Evolutionary conservation across 495 filamentous ascomycete species (phyloP), one percentile per base, ranked within the genome.

Genomic region (Alectoria sarmentosa): DNA sequence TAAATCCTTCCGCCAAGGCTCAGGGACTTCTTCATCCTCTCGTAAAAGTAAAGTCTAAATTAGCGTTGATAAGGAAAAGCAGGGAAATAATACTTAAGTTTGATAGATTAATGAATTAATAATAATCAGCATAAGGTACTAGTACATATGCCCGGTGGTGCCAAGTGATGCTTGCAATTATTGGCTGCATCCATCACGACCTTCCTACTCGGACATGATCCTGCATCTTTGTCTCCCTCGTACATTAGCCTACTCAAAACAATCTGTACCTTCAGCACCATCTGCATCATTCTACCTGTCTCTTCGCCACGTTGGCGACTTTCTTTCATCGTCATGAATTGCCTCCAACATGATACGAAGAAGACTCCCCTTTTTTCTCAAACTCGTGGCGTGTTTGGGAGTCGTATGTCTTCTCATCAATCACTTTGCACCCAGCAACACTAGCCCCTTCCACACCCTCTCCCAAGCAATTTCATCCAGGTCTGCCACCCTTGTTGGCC

Each of bases 391-490:
- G 14, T 34, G 34, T 1, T 6, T 55, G 17, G 52, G 28, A 34
- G 1, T 34, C 2, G 21, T 55, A 34, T 4, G 0, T 34, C 30
- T 34, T 55, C 52, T 55, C 52, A 34, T 55, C 52, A 17, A 55
- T 55, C 30, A 55, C 17, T 55, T 55, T 34, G 15, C 15, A 55
- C 30, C 52, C 5, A 55, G 28, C 28, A 30, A 17, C 7, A 32
- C 49, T 1, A 34, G 28, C 49, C 49, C 49, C n/a, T 54, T 54
- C 14, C 13, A 21, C n/a, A 34, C n/a, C 34, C n/a, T 62, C n/a
- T 37, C 21, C 17, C 60, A 62, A 26, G 41, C 49, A 17, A 32
- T 55, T 32, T 55, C 52, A 34, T 34, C 52, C 52, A 55, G 11
- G 10, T 34, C 52, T 6, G 17, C 28, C 52, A 21, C 3, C n/a